A percentile compares a stretch with the other conserved stretches of the same genome.
Evolutionary conservation across 768 basidiomycete genomes (phyloP).

Genomic region (Suillus paluster): DNA sequence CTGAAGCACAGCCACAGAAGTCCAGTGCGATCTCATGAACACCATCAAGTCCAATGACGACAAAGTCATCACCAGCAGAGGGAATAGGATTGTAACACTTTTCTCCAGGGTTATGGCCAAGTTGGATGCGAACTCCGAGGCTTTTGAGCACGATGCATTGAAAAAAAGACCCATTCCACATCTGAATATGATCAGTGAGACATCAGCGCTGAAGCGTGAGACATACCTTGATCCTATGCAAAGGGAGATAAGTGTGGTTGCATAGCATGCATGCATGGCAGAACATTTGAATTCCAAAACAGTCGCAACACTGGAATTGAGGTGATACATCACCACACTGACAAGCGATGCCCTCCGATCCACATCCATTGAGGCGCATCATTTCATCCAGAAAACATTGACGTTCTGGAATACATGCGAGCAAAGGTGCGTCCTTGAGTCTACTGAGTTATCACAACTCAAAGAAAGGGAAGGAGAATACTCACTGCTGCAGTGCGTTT

Average conservation of each 20-base stretch:
- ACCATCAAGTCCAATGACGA: constrained; percentile 17
- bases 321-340: neutral
- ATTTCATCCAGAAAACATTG: constrained; percentile 9
- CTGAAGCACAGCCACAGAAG: constrained; percentile 25
- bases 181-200: constrained; percentile 8
- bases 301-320: constrained; percentile 15
- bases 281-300: constrained; percentile 11
- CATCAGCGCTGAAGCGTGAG: neutral
- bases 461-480: no score
- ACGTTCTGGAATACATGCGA: neutral
- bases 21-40: constrained; percentile 24
- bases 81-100: constrained; percentile 5
- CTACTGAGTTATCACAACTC: no score
- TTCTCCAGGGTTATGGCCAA: constrained; percentile 22
- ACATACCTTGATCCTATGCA: constrained; percentile 21
- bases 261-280: constrained; percentile 11
- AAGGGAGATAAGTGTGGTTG: constrained; percentile 13
- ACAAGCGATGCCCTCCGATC: neutral
- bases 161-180: no score
- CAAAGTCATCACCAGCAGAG: constrained; percentile 12
- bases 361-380: constrained; percentile 9
- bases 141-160: constrained; percentile 16
- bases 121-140: constrained; percentile 23
- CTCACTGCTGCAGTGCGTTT: neutral
- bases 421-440: neutral